A percentile compares a stretch with the other conserved stretches of the same genome.
These are phyloP conservation scores for Scheffersomyces parashehatae DNA, from an alignment of 1,139 yeast genomes.

Conservation along the genomic window DNA sequence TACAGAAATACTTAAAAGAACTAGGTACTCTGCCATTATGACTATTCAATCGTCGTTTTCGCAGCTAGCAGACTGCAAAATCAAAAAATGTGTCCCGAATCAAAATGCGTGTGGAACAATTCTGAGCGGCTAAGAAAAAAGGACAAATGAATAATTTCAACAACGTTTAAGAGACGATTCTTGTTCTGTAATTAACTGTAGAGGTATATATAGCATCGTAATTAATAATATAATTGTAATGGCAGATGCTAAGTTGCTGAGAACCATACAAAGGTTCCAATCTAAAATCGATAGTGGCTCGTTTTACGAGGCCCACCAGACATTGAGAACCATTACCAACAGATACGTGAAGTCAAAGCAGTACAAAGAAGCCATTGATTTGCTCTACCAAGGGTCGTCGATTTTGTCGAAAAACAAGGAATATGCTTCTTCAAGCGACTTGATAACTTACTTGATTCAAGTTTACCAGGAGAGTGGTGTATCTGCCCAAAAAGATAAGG, in stretches of 20 bases:
- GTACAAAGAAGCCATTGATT: slow-evolving; percentile 68
- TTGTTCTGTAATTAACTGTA: not conserved
- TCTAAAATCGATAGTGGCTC: slow-evolving; percentile 72
- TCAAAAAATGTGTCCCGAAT: too few species aligned
- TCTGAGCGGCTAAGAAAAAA: too few species aligned
- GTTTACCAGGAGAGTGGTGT: slow-evolving; percentile 56
- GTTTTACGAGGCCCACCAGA: slow-evolving; percentile 94
- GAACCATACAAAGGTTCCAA: slow-evolving; percentile 65
- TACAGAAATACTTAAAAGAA: too few species aligned
- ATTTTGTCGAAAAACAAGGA: slow-evolving; percentile 69
- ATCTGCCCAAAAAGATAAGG: slow-evolving; percentile 25
- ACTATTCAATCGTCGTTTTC: too few species aligned
- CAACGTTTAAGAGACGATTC: not conserved
- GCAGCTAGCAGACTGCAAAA: too few species aligned
- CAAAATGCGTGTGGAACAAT: too few species aligned
- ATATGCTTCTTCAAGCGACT: slow-evolving; percentile 79
- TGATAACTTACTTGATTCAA: slow-evolving; percentile 71
- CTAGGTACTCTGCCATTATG: too few species aligned
- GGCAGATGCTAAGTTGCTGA: slow-evolving; percentile 48
- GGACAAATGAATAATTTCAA: too few species aligned
- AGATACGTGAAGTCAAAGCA: slow-evolving; percentile 73
- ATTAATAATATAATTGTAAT: slow-evolving; percentile 1
- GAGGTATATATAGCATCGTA: not conserved
- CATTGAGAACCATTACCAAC: slow-evolving; percentile 83
- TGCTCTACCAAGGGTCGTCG: slow-evolving; percentile 69